Base-by-base conservation (phyloP, 441 rosid genomes). In the Aquilaria agallochum region DNA sequence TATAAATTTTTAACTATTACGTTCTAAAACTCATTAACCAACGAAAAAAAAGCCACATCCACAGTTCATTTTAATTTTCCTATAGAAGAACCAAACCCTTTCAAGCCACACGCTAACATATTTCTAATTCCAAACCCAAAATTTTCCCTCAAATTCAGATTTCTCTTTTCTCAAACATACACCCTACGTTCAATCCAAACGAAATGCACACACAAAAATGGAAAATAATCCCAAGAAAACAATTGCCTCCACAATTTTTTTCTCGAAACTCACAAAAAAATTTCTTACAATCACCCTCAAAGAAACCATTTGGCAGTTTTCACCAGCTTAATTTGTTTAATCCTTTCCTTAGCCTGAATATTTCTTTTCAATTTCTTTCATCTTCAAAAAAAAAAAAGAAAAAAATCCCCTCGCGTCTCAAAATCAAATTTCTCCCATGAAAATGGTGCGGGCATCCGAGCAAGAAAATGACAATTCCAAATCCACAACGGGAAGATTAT, bases 361-460 rank as follows among this genome's bases (percentile, higher is more conserved):
- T 20, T 20, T 20, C 49, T 8, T 57, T 56, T 33, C 31, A 52
- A 30, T 58, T 51, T 51, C 46, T 65, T 34, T 31, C 27, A 20
- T 11, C 11, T 46, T 31, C 31, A 62, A 58, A 57, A 42, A 20
- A 20, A 20, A 62, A 66, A 64, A 63, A 59, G 42, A 56, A 71
- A 64, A 58, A 4, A 34, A 27, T 52, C 30, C 46, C 55, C 32
- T 49, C 20, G 46, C 9, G 47, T 5, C 53, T 50, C 30, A 7
- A 44, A 14, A 56, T 55, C 15, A 31, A 32, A 36, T 2, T 36
- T 36, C 7, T 3, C 6, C 42, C 5, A 10, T 5, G 49, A 50
- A 69, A 52, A 80, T 86, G 94, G 90, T 74, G 56, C 79, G 71
- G 34, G 77, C 84, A 8, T 47, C 72, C 14, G 86, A 79, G 45